phyloP scores from a whole-genome alignment of 1,284 basidiomycete genomes.

The Ceratobasidium sp. region DNA sequence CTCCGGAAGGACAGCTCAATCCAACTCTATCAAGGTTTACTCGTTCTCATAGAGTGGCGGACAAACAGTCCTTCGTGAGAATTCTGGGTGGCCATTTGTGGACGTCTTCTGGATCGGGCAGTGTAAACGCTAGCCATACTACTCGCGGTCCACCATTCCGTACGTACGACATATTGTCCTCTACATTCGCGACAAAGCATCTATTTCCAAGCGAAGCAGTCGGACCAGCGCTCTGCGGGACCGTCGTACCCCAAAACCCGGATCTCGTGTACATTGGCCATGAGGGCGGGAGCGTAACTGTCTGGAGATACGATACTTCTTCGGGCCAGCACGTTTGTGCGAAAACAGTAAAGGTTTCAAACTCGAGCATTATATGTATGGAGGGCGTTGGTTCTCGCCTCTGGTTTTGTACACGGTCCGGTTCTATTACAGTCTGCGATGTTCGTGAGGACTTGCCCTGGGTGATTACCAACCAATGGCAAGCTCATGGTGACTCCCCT shows the following conservation, averaged over 20 bases:
- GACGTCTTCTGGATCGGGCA: slow-evolving; percentile 65
- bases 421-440: slow-evolving; percentile 88
- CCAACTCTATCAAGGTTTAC: slow-evolving; percentile 68
- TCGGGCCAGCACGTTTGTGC: slow-evolving; percentile 66
- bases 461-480: slow-evolving; percentile 91
- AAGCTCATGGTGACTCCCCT: slow-evolving; percentile 85
- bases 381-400: slow-evolving; percentile 85
- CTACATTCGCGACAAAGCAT: slow-evolving; percentile 36
- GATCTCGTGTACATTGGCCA: slow-evolving; percentile 89
- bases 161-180: slow-evolving; percentile 78
- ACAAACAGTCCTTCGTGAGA: slow-evolving; percentile 84
- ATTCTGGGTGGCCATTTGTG: slow-evolving; percentile 83
- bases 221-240: slow-evolving; percentile 86
- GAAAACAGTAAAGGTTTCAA: slow-evolving; percentile 81
- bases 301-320: slow-evolving; percentile 68
- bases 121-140: slow-evolving; percentile 53
- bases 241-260: slow-evolving; percentile 79
- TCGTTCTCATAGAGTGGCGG: slow-evolving; percentile 69
- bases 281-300: slow-evolving; percentile 88
- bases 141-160: slow-evolving; percentile 78
- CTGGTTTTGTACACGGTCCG: slow-evolving; percentile 89
- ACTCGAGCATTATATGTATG: slow-evolving; percentile 83
- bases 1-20: slow-evolving; percentile 61
- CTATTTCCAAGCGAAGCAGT: slow-evolving; percentile 60
- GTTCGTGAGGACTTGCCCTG: slow-evolving; percentile 74